Evolutionary conservation across 2,329 filamentous ascomycete species (phyloP).

Genomic region (Aspergillus pseudoviridinutans): DNA sequence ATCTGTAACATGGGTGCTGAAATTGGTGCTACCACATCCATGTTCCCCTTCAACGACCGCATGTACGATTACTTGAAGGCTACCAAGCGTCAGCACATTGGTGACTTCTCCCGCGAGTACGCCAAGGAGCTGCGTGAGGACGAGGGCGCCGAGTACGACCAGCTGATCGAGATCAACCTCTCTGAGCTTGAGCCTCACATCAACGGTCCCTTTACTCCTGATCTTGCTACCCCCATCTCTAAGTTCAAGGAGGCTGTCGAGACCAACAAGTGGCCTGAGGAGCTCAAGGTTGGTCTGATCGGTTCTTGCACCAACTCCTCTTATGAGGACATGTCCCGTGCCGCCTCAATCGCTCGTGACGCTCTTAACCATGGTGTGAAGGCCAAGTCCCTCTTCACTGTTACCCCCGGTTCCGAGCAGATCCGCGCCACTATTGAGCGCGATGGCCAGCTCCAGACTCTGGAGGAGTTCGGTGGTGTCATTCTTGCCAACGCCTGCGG

Average conservation of each 20-base stretch:
- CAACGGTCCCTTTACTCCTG: conserved; percentile 98
- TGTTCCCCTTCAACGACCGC: conserved; percentile 97
- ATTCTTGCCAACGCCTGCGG: conserved; percentile 95
- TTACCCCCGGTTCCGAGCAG: conserved; percentile 96
- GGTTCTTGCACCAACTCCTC: conserved; percentile 96
- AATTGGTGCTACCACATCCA: conserved; percentile 73
- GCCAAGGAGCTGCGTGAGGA: conserved; percentile 83
- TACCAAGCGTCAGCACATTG: conserved; percentile 87
- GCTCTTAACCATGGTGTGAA: conserved; percentile 90
- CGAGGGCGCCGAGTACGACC: conserved; percentile 88
- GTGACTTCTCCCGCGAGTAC: conserved; percentile 82
- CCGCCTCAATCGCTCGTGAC: conserved; percentile 85
- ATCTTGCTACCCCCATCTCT: conserved; percentile 95
- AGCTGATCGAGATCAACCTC: conserved; percentile 94
- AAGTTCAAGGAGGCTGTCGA: conserved; percentile 95
- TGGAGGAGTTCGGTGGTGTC: conserved; percentile 93
- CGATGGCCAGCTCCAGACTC: conserved; percentile 87
- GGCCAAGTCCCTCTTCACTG: conserved; percentile 87
- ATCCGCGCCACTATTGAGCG: conserved; percentile 89
- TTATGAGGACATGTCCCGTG: conserved; percentile 88
- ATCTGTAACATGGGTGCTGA: conserved; percentile 68
- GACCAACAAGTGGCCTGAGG: conserved; percentile 92
- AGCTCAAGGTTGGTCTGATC: conserved; percentile 94
- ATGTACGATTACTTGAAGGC: conserved; percentile 95
- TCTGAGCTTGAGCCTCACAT: conserved; percentile 94